A percentile compares a stretch with the other conserved stretches of the same genome.
phyloP scores from a whole-genome alignment of 2,329 filamentous ascomycete genomes.

The Aspergillus sclerotialis region DNA sequence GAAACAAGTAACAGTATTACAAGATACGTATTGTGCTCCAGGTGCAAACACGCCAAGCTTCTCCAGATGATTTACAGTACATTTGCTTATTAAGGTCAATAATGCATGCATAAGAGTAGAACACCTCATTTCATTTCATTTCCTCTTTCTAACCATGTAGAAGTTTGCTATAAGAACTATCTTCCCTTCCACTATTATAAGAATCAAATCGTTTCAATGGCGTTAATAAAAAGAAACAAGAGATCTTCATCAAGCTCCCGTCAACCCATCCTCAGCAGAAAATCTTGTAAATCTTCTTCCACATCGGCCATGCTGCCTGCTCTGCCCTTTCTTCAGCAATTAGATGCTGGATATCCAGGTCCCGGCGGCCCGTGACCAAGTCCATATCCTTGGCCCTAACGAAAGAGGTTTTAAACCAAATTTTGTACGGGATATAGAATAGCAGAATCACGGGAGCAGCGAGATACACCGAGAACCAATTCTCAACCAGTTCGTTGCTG shows the following conservation, averaged over 20 bases:
- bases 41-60: conserved; percentile 17
- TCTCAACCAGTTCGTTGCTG: conserved; percentile 44
- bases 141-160: too few relatives aligned
- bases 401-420: conserved; percentile 63
- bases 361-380: conserved; percentile 73
- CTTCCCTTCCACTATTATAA: too few relatives aligned
- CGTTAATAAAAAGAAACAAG: too few relatives aligned
- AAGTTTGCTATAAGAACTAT: too few relatives aligned
- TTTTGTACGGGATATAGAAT: conserved; percentile 67
- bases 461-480: conserved; percentile 62
- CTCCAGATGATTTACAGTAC: conserved; percentile 5
- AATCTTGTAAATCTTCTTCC: conserved; percentile 70
- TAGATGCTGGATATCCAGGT: conserved; percentile 73
- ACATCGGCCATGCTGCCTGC: conserved; percentile 61
- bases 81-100: too few relatives aligned
- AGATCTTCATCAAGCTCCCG: too few relatives aligned
- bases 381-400: conserved; percentile 72
- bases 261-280: conserved; percentile 52
- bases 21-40: conserved; percentile 4
- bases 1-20: conserved; percentile 3
- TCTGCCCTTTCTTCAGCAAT: conserved; percentile 76
- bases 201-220: too few relatives aligned
- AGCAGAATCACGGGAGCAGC: conserved; percentile 50
- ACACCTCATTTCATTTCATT: too few relatives aligned
- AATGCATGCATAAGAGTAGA: too few relatives aligned